These are phyloP conservation scores for Inosperma sp. DNA, from an alignment of 768 basidiomycete genomes.

Conservation along the genomic window DNA sequence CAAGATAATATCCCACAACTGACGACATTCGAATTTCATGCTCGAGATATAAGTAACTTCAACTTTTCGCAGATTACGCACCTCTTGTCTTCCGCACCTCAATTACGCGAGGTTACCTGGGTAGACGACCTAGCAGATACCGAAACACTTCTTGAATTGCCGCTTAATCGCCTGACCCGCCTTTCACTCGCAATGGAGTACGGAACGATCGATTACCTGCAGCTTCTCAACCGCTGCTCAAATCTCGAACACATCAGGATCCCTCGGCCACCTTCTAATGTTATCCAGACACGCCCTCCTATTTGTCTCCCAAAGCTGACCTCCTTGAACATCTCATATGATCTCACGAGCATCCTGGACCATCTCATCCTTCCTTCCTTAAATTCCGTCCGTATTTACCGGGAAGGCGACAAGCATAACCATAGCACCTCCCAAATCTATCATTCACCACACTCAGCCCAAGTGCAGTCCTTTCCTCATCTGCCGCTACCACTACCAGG, in stretches of 20 bases:
- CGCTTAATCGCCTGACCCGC: constrained; percentile 25
- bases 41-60: constrained; percentile 28
- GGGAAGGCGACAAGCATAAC: constrained; percentile 19
- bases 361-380: constrained; percentile 30
- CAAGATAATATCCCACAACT: constrained; percentile 23
- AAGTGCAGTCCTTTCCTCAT: constrained; percentile 5
- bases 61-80: constrained; percentile 28
- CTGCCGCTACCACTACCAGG: constrained; percentile 7
- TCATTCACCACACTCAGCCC: constrained; percentile 3
- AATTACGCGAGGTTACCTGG: constrained; percentile 29
- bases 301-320: constrained; percentile 28
- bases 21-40: constrained; percentile 31
- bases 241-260: constrained; percentile 33
- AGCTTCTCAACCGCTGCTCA: constrained; percentile 28
- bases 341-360: constrained; percentile 28
- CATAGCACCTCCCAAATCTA: neutral
- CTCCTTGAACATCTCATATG: constrained; percentile 30
- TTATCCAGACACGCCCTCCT: constrained; percentile 19
- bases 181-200: constrained; percentile 30
- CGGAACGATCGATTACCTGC: constrained; percentile 29
- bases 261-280: constrained; percentile 23
- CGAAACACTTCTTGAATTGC: constrained; percentile 27
- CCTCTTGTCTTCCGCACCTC: constrained; percentile 26
- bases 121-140: constrained; percentile 33
- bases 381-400: constrained; percentile 28